phyloP scores from a whole-genome alignment of 2,329 filamentous ascomycete genomes.

The Xylaria sp. region DNA sequence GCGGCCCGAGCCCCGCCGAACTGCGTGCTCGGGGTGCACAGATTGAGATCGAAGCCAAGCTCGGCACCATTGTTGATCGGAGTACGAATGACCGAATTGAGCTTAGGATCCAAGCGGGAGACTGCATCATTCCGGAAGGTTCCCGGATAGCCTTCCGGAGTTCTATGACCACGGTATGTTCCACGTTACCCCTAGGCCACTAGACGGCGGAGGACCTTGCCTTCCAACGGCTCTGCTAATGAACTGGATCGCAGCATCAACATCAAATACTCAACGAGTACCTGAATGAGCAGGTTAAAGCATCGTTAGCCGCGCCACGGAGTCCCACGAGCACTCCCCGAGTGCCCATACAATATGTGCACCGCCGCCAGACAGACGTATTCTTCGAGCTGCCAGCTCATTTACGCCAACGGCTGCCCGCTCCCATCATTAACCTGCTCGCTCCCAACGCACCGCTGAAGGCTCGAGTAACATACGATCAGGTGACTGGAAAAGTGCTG shows the following conservation, averaged over 20 bases:
- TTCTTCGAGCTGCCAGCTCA: slow-evolving; percentile 70
- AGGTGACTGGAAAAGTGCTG: slow-evolving; percentile 62
- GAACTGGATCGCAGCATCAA: slow-evolving; percentile 52
- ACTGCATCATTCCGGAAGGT: slow-evolving; percentile 61
- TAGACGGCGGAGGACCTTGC: background rate
- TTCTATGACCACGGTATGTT: slow-evolving; percentile 78
- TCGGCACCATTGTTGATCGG: slow-evolving; percentile 74
- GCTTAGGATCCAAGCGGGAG: slow-evolving; percentile 58
- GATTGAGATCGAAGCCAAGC: slow-evolving; percentile 91
- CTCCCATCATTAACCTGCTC: slow-evolving; percentile 57
- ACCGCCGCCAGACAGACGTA: slow-evolving; percentile 74
- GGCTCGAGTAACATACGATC: slow-evolving; percentile 72
- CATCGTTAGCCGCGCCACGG: slow-evolving; percentile 49
- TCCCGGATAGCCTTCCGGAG: slow-evolving; percentile 69
- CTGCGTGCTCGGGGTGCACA: slow-evolving; percentile 61
- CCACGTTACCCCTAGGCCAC: background rate
- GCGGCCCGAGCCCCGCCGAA: slow-evolving; percentile 59
- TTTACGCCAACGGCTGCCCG: slow-evolving; percentile 56
- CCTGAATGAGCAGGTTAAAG: slow-evolving; percentile 63
- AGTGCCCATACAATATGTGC: slow-evolving; percentile 69
- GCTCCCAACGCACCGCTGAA: slow-evolving; percentile 52
- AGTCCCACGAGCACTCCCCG: slow-evolving; percentile 45
- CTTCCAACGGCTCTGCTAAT: slow-evolving; percentile 4
- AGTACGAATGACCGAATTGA: slow-evolving; percentile 64
- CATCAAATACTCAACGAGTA: slow-evolving; percentile 81